phyloP scores from a whole-genome alignment of 2,329 filamentous ascomycete species.

The Microthyrium microscopicum region DNA sequence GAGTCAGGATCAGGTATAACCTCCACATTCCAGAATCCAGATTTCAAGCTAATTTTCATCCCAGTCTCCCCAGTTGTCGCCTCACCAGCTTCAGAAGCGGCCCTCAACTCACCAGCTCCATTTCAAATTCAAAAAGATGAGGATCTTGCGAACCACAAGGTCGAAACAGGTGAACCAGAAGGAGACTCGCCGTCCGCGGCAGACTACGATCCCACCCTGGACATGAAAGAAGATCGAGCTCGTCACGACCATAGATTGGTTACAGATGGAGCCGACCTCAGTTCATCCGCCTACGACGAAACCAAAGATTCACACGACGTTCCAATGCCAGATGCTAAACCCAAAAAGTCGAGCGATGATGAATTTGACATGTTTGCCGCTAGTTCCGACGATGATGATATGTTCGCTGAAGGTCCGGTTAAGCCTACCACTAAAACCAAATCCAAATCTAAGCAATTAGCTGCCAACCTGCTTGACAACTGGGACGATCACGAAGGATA shows the following conservation, averaged over 20 bases:
- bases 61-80: conserved; percentile 15
- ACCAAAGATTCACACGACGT: conserved; percentile 24
- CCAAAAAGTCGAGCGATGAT: conserved; percentile 21
- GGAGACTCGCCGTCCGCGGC: conserved; percentile 75
- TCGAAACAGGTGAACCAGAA: conserved; percentile 23
- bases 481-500: conserved; percentile 91
- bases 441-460: conserved; percentile 25
- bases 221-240: conserved; percentile 71
- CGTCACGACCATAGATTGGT: conserved; percentile 43
- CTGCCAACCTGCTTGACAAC: conserved; percentile 72
- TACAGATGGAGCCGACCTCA: conserved; percentile 3
- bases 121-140: conserved; percentile 22
- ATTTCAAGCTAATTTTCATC: background rate
- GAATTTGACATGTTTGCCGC: conserved; percentile 49
- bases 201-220: conserved; percentile 76
- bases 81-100: conserved; percentile 18
- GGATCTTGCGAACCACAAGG: conserved; percentile 19
- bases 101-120: conserved; percentile 18
- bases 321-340: conserved; percentile 22
- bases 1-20: conserved; percentile 25
- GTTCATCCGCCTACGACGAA: conserved; percentile 9
- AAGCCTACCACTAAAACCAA: conserved; percentile 9
- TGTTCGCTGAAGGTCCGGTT: conserved; percentile 69
- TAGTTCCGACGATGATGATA: conserved; percentile 41
- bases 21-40: conserved; percentile 8